Evolutionary conservation across 805 yeast genomes (phyloP).

Genomic region (Ogataea degrootiae): DNA sequence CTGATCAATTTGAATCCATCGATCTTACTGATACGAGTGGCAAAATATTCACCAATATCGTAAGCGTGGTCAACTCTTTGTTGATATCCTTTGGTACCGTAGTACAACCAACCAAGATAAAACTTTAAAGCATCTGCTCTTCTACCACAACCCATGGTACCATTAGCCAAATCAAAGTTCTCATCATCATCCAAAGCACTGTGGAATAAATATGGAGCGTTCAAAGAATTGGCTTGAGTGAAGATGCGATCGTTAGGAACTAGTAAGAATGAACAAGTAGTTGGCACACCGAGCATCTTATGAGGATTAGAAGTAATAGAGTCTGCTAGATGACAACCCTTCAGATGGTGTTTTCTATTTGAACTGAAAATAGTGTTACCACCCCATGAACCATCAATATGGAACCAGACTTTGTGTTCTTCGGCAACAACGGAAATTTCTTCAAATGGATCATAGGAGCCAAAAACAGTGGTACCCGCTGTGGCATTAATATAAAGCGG

Average conservation of each 20-base stretch:
- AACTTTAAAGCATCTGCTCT: slow-evolving; percentile 77
- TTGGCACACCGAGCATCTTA: slow-evolving; percentile 85
- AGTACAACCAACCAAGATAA: slow-evolving; percentile 77
- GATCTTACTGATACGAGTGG: slow-evolving; percentile 33
- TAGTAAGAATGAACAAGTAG: slow-evolving; percentile 67
- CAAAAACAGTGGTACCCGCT: slow-evolving; percentile 87
- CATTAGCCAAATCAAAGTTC: slow-evolving; percentile 74
- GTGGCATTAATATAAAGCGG: slow-evolving; percentile 79
- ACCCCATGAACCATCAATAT: slow-evolving; percentile 90
- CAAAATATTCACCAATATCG: slow-evolving; percentile 58
- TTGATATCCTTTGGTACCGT: slow-evolving; percentile 63
- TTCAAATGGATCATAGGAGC: slow-evolving; percentile 69
- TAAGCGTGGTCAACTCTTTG: slow-evolving; percentile 70
- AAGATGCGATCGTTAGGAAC: slow-evolving; percentile 64
- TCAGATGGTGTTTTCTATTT: slow-evolving; percentile 39
- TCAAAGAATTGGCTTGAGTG: slow-evolving; percentile 67
- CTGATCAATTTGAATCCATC: slow-evolving; percentile 54
- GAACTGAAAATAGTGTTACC: slow-evolving; percentile 72
- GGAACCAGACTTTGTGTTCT: slow-evolving; percentile 63
- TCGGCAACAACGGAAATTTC: slow-evolving; percentile 52
- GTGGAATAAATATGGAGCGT: slow-evolving; percentile 81
- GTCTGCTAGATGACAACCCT: slow-evolving; percentile 64
- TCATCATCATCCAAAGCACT: slow-evolving; percentile 45
- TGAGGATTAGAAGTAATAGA: slow-evolving; percentile 82
- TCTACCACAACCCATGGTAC: slow-evolving; percentile 91